These are phyloP conservation scores for Candida multigemmis DNA, from an alignment of 805 yeast species.

Conservation along the genomic window DNA sequence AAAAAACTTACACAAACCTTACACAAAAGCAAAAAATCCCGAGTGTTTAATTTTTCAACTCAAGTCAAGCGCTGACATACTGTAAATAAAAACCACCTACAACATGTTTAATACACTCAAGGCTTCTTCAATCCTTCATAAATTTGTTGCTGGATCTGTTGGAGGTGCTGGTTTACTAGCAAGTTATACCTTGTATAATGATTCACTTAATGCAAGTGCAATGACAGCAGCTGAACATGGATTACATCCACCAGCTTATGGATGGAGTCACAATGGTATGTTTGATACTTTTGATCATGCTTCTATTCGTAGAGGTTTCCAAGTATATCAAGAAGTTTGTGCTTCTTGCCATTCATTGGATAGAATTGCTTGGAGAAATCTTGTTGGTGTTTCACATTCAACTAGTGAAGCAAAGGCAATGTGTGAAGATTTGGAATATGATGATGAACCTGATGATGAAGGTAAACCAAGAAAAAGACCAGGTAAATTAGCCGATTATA, in stretches of 20 bases:
- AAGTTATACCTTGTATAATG: conserved; percentile 74
- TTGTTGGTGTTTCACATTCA: conserved; percentile 95
- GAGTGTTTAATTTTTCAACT: conserved; percentile 1
- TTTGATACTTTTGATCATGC: conserved; percentile 88
- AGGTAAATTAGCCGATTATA: conserved; percentile 92
- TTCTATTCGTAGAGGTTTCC: conserved; percentile 97
- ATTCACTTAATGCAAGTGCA: conserved; percentile 81
- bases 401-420: conserved; percentile 82
- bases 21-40: background rate
- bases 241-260: conserved; percentile 86
- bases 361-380: conserved; percentile 96
- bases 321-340: conserved; percentile 97
- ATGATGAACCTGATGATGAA: conserved; percentile 92
- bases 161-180: conserved; percentile 75
- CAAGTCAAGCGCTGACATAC: conserved; percentile 2
- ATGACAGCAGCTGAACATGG: conserved; percentile 99
- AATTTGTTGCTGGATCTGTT: conserved; percentile 51
- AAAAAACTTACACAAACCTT: background rate
- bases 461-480: conserved; percentile 97
- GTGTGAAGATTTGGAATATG: conserved; percentile 96
- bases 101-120: conserved; percentile 7
- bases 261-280: conserved; percentile 94
- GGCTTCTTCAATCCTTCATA: conserved; percentile 33
- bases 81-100: too few species aligned
- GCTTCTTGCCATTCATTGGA: conserved; percentile 97